These are phyloP conservation scores for Magnolia kwangsiensis DNA, from an alignment of 164 flowering plant genomes.

Conservation along the genomic window DNA sequence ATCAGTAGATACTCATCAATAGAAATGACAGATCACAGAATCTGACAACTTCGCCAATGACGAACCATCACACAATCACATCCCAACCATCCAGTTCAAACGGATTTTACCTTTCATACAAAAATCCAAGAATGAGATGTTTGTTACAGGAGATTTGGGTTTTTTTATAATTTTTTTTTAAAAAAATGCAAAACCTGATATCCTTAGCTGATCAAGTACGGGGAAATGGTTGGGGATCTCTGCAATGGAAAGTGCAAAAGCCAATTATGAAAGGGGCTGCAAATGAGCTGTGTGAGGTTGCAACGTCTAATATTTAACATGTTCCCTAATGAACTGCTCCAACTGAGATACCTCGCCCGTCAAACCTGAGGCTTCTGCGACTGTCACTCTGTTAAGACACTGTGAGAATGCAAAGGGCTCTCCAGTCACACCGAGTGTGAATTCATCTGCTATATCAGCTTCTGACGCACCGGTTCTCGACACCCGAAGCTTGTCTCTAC, in stretches of 20 bases:
- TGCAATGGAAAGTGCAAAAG: neutral
- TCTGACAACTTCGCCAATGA: too few species aligned
- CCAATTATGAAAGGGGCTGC: neutral
- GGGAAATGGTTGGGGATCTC: neutral
- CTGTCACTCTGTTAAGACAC: conserved; percentile 67
- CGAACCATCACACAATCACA: too few species aligned
- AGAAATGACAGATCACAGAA: too few species aligned
- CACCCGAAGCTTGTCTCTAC: conserved; percentile 79
- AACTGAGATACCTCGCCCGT: conserved; percentile 73
- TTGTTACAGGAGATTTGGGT: too few species aligned
- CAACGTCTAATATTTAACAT: conserved; percentile 34
- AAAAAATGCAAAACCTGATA: too few species aligned
- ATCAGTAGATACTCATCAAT: too few species aligned
- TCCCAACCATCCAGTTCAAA: too few species aligned
- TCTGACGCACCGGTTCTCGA: conserved; percentile 75
- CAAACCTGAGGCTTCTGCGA: conserved; percentile 77
- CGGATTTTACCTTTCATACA: too few species aligned
- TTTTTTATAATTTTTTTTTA: too few species aligned
- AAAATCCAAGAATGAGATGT: too few species aligned
- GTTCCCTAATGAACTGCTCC: conserved; percentile 75
- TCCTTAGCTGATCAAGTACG: too few species aligned
- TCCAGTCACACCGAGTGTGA: conserved; percentile 69
- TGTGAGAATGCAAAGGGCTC: conserved; percentile 77
- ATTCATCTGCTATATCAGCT: conserved; percentile 73
- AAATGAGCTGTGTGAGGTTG: conserved; percentile 17